Percentiles rank a stretch among this genome's conserved stretches.
Conservation (phyloP, 1,284 basidiomycete genomes). For the Pterulicium gracile region DNA sequence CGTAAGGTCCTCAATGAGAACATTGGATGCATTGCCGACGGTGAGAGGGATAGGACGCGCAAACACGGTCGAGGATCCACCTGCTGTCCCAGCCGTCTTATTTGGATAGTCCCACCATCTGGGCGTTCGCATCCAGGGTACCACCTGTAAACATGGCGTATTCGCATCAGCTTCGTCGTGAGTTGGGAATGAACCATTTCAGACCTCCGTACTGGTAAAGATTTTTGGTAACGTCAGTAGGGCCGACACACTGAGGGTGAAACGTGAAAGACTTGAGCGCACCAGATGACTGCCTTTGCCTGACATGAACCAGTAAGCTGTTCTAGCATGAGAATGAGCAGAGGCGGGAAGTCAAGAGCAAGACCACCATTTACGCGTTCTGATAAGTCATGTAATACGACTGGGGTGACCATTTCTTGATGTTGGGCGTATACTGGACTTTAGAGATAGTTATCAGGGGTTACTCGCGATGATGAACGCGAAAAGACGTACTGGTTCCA, state of each 20-base stretch:
- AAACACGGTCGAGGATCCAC: slow-evolving; percentile 22
- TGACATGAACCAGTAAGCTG: slow-evolving; percentile 36
- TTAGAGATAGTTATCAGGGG: neutral
- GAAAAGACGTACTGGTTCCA: slow-evolving; percentile 18
- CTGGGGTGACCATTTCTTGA: slow-evolving; percentile 33
- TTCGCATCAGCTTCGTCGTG: too few relatives aligned
- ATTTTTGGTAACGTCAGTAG: too few relatives aligned
- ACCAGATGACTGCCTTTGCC: slow-evolving; percentile 33
- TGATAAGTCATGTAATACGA: slow-evolving; percentile 30
- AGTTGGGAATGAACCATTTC: too few relatives aligned
- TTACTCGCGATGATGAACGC: neutral
- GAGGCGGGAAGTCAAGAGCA: slow-evolving; percentile 15
- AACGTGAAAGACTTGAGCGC: neutral
- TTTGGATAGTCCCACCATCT: slow-evolving; percentile 26
- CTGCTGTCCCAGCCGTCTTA: slow-evolving; percentile 12
- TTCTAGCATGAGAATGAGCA: slow-evolving; percentile 18
- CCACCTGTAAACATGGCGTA: too few relatives aligned
- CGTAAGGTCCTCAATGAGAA: slow-evolving; percentile 29
- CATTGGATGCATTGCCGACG: slow-evolving; percentile 32
- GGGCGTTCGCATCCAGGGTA: slow-evolving; percentile 28
- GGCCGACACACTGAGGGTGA: too few relatives aligned
- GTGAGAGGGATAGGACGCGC: slow-evolving; percentile 36
- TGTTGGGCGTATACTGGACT: slow-evolving; percentile 25
- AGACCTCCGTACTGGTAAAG: neutral
- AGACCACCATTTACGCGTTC: slow-evolving; percentile 3